Percentiles rank a stretch among this genome's conserved stretches.
These are phyloP conservation scores for Rheum nobile DNA, from an alignment of 148 eudicot species.

Conservation along the genomic window DNA sequence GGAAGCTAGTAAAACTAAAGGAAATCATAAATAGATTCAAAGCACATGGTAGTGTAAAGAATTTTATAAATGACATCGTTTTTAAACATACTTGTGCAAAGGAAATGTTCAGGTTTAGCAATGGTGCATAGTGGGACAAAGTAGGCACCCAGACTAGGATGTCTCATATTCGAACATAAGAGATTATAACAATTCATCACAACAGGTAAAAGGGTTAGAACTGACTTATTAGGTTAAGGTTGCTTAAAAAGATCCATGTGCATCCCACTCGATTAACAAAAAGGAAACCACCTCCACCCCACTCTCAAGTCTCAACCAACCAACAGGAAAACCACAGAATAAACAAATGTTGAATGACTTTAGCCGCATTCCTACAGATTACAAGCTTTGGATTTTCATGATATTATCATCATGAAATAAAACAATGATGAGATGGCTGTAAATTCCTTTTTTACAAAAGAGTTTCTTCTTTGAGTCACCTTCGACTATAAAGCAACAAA, in stretches of 20 bases:
- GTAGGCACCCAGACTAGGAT: neutral
- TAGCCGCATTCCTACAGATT: neutral
- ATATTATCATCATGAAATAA: neutral
- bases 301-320: no score
- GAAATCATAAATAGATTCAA: neutral
- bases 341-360: neutral
- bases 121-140: neutral
- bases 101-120: neutral
- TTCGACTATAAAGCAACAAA: no score
- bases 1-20: neutral
- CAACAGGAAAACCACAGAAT: neutral
- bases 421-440: neutral
- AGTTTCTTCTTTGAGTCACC: no score
- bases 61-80: neutral
- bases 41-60: neutral
- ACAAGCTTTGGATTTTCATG: neutral
- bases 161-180: neutral
- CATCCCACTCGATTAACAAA: neutral
- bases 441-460: no score
- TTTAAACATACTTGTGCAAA: neutral
- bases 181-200: neutral
- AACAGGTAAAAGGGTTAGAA: neutral
- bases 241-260: neutral
- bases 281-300: no score
- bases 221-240: neutral